phyloP scores from a whole-genome alignment of 331 rosid genomes.

The Acacia concinna region DNA sequence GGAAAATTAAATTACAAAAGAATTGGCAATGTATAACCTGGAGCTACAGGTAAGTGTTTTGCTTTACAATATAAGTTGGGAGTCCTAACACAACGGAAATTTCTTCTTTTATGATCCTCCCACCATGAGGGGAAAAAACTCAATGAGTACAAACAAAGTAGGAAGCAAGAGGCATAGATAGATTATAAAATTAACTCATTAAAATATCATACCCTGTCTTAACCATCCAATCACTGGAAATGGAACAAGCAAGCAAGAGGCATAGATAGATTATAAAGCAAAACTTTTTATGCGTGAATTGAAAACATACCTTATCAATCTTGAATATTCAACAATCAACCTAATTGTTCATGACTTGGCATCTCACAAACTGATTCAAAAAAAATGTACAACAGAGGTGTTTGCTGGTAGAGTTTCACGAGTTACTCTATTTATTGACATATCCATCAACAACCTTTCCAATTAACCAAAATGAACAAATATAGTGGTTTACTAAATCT shows the following conservation, averaged over 20 bases:
- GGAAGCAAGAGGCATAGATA: too few relatives aligned
- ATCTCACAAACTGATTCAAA: slow-evolving; percentile 39
- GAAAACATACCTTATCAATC: slow-evolving; percentile 37
- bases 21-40: too few relatives aligned
- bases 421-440: slow-evolving; percentile 78
- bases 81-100: too few relatives aligned
- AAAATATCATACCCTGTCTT: slow-evolving; percentile 23
- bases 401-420: slow-evolving; percentile 52
- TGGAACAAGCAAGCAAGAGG: slow-evolving; percentile 30
- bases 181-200: background rate
- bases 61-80: too few relatives aligned
- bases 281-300: slow-evolving; percentile 33
- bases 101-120: too few relatives aligned
- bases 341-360: slow-evolving; percentile 34
- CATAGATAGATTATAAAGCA: slow-evolving; percentile 20
- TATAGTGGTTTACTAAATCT: slow-evolving; percentile 64
- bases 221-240: slow-evolving; percentile 34
- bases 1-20: too few relatives aligned
- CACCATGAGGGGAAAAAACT: too few relatives aligned
- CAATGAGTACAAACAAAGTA: too few relatives aligned
- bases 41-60: too few relatives aligned
- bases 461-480: slow-evolving; percentile 61
- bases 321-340: slow-evolving; percentile 36
- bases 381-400: slow-evolving; percentile 54
- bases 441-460: slow-evolving; percentile 88